Percentiles rank a stretch among this genome's conserved stretches.
Conservation (phyloP, 2,329 filamentous ascomycete species). For the Penicillium vulpinum region DNA sequence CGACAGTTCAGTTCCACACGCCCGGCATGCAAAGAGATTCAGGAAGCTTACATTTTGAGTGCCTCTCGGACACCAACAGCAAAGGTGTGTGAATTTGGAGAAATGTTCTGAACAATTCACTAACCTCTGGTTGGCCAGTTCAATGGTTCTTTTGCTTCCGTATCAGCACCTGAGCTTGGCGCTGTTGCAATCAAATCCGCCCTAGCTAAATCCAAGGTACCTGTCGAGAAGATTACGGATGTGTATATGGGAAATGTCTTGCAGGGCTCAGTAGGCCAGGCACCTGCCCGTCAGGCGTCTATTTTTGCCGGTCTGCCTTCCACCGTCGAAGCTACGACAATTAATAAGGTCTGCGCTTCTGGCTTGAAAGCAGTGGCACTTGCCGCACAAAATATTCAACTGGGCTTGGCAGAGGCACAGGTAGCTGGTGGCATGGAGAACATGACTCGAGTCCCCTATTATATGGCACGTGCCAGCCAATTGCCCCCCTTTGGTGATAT, state of each 20-base stretch:
- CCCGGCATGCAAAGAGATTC: constrained; percentile 63
- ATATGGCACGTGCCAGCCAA: constrained; percentile 76
- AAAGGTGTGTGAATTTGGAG: constrained; percentile 60
- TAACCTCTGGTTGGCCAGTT: constrained; percentile 60
- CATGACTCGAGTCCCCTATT: constrained; percentile 93
- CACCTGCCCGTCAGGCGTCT: constrained; percentile 85
- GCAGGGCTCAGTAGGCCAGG: constrained; percentile 78
- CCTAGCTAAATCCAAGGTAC: constrained; percentile 79
- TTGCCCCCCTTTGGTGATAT: constrained; percentile 84
- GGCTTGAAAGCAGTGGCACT: constrained; percentile 89
- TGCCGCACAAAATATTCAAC: constrained; percentile 90
- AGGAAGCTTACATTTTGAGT: constrained; percentile 91
- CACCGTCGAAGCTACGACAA: constrained; percentile 82
- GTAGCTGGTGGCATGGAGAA: constrained; percentile 97
- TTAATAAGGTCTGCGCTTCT: constrained; percentile 98
- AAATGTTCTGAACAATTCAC: background rate
- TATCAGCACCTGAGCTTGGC: constrained; percentile 84
- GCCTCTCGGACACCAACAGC: constrained; percentile 85
- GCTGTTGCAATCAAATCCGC: constrained; percentile 91
- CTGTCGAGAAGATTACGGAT: constrained; percentile 76
- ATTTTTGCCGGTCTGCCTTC: constrained; percentile 83
- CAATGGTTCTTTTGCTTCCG: constrained; percentile 83
- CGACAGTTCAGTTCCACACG: constrained; percentile 56
- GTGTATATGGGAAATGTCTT: constrained; percentile 98
- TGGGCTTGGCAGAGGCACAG: constrained; percentile 83